phyloP scores from a whole-genome alignment of 202 grass and related monocot species.

The Cymbopogon flexuosus region DNA sequence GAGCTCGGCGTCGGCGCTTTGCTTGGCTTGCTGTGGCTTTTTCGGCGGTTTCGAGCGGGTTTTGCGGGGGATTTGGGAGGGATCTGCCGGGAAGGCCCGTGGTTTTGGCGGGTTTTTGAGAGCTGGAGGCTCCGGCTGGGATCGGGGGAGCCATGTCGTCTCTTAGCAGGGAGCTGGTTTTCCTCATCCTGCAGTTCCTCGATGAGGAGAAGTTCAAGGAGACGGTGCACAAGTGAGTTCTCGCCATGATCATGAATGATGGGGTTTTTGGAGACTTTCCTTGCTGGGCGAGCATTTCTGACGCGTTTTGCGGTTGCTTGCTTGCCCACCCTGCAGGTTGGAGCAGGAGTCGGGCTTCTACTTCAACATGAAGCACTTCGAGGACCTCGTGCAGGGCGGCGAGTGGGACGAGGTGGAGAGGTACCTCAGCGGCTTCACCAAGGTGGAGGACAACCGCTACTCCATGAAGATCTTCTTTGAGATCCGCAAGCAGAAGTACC shows the following conservation, averaged over 20 bases:
- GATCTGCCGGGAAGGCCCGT: conserved; percentile 38
- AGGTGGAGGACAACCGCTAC: conserved; percentile 87
- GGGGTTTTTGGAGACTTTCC: not conserved
- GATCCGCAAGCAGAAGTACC: conserved; percentile 97
- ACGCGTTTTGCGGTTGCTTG: not conserved
- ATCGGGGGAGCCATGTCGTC: conserved; percentile 89
- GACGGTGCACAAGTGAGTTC: conserved; percentile 69
- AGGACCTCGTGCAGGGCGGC: conserved; percentile 79
- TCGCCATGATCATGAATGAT: not conserved
- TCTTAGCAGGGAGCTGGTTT: conserved; percentile 95
- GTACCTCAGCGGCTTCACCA: conserved; percentile 92
- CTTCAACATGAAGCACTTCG: conserved; percentile 99
- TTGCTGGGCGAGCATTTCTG: conserved; percentile 17
- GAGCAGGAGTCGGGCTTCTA: conserved; percentile 95
- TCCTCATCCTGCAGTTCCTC: conserved; percentile 96
- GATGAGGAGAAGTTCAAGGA: conserved; percentile 97
- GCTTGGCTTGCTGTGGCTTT: not conserved
- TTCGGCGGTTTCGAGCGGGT: conserved; percentile 12
- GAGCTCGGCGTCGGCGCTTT: conserved; percentile 2
- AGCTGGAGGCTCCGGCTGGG: conserved; percentile 73
- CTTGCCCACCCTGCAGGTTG: conserved; percentile 53
- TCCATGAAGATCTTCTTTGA: conserved; percentile 99
- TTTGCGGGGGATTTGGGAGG: conserved; percentile 37
- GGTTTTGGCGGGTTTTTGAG: conserved; percentile 40
- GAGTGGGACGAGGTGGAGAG: conserved; percentile 95